Evolutionary conservation across 2,329 filamentous ascomycete genomes (phyloP).

Genomic region (Stachybotrys elegans): DNA sequence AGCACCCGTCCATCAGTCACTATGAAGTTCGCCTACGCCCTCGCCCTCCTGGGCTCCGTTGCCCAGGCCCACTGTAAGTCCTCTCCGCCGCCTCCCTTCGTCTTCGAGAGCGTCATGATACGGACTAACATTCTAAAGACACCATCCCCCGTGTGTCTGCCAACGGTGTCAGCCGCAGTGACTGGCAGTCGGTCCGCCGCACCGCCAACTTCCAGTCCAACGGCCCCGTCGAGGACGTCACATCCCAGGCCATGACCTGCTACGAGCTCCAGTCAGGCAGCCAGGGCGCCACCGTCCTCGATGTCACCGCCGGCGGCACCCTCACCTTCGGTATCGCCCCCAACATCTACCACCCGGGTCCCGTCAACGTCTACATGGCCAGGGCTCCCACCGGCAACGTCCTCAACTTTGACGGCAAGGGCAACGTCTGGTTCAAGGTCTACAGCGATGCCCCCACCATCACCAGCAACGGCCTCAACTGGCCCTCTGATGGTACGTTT

Average conservation of each 20-base stretch:
- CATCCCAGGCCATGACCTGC: slow-evolving; percentile 43
- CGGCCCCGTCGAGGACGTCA: slow-evolving; percentile 42
- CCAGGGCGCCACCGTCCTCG: slow-evolving; percentile 36
- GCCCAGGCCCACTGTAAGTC: slow-evolving; percentile 2
- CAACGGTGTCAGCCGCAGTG: slow-evolving; percentile 22
- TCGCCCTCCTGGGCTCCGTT: slow-evolving; percentile 1
- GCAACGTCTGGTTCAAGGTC: slow-evolving; percentile 36
- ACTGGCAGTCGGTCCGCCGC: slow-evolving; percentile 43
- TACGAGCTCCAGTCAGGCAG: slow-evolving; percentile 38
- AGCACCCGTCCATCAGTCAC: too few relatives aligned
- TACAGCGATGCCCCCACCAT: slow-evolving; percentile 35
- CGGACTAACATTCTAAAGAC: slow-evolving; percentile 20
- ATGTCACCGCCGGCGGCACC: slow-evolving; percentile 16
- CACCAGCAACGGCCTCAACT: slow-evolving; percentile 27
- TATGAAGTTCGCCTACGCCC: slow-evolving; percentile 3
- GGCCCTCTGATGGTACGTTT: slow-evolving; percentile 30
- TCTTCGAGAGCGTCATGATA: not conserved
- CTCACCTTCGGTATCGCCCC: slow-evolving; percentile 28
- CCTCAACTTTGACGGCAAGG: slow-evolving; percentile 32
- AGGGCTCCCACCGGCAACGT: slow-evolving; percentile 27
- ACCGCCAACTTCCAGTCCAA: slow-evolving; percentile 46
- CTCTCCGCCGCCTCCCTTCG: too few relatives aligned
- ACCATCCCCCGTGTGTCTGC: slow-evolving; percentile 35
- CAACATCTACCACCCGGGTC: slow-evolving; percentile 35
- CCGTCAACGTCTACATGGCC: slow-evolving; percentile 30